These are phyloP conservation scores for Globisporangium solare DNA, from an alignment of 352 stramenopile genomes.

Conservation along the genomic window DNA sequence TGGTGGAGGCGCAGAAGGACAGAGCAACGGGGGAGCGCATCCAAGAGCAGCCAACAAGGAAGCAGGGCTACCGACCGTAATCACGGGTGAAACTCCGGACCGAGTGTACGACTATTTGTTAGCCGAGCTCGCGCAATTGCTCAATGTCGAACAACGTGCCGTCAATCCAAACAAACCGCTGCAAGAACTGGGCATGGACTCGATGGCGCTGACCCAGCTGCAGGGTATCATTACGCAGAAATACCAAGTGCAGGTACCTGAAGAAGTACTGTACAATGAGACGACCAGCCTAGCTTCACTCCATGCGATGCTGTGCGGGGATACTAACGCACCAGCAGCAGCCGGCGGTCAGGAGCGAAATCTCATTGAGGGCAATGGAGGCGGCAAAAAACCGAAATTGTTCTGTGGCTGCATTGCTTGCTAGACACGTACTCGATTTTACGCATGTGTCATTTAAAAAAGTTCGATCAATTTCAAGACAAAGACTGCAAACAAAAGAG, in stretches of 20 bases:
- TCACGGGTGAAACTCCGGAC: conserved; percentile 47
- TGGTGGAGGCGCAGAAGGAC: conserved; percentile 17
- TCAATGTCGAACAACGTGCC: conserved; percentile 44
- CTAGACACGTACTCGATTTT: conserved; percentile 16
- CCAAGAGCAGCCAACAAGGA: conserved; percentile 11
- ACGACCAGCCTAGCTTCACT: conserved; percentile 80
- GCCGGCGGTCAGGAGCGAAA: conserved; percentile 14
- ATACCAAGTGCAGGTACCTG: conserved; percentile 89
- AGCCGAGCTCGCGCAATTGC: conserved; percentile 49
- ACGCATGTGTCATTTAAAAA: too few relatives aligned
- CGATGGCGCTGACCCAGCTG: conserved; percentile 92
- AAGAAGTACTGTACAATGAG: conserved; percentile 92
- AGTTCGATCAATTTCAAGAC: too few relatives aligned
- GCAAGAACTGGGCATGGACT: conserved; percentile 89
- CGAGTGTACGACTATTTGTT: conserved; percentile 54
- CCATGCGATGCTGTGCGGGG: conserved; percentile 60
- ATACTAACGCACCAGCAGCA: conserved; percentile 17
- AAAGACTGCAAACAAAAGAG: too few relatives aligned
- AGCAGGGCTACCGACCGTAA: conserved; percentile 35
- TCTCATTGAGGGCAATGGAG: conserved; percentile 17
- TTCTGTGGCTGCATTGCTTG: conserved; percentile 75
- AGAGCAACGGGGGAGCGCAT: neutral
- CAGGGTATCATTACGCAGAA: conserved; percentile 90
- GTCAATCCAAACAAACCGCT: conserved; percentile 54
- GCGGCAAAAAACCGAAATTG: conserved; percentile 43